Evolutionary conservation across 1,284 basidiomycete species (phyloP), one percentile per base, ranked within the genome.

Genomic region (Boletellus sp.): DNA sequence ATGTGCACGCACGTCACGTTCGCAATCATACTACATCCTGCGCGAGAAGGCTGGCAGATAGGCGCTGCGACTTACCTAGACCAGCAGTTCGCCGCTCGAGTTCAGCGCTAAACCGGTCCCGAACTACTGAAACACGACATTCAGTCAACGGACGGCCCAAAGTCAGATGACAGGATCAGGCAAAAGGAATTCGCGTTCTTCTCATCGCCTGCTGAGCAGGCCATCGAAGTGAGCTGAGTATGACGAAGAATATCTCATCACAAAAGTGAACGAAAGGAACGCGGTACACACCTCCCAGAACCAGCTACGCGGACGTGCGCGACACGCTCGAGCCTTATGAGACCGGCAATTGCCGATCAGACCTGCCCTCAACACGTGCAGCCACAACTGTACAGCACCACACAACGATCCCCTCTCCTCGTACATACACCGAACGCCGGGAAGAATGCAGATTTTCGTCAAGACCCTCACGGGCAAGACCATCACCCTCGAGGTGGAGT

Each of bases 401-500:
- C 47, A 1, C 18, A 12, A 18, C 16, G 43, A 45, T 63, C 60
- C 62, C 57, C 67, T 66, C 22, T n/a, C 33, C 42, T 38, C 32
- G 41, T 40, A 44, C 16, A 32, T 5, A 10, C n/a, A 12, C 1
- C 19, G 16, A 16, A 16, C 38, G 37, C 30, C 42, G 26, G 51
- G 53, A 33, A 71, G 79, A 75, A 93, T 93, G 91, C 91, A 93
- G 76, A 93, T 93, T 70, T 93, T 94, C 81, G 91, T 93, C 77
- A 94, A 93, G 80, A 90, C 86, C 79, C 88, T 97, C 63, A 97
- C 94, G 71, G 94, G 94, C 63, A 97, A 96, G 88, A 96, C 93
- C 58, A 96, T 97, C 84, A 96, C 94, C 78, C 91, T 96, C 65
- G 93, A 97, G 85, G 93, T 97, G 65, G 93, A 96, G 81, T 93